Conservation (phyloP, 805 yeast species). For the Kodamaea laetipori region DNA sequence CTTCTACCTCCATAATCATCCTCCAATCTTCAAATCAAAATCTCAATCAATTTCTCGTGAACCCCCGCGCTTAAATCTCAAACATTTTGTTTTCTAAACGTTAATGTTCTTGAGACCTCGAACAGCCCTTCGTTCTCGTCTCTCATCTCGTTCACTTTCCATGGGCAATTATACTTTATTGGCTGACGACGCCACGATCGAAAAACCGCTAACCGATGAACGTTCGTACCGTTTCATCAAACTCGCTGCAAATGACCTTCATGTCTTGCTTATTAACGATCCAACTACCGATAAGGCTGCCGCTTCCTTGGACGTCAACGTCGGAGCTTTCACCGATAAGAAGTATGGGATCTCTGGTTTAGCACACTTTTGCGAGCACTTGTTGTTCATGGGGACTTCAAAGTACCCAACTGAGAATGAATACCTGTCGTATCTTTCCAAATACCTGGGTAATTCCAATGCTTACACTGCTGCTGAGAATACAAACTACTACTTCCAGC, state of each 20-base stretch:
- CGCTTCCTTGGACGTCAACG: constrained; percentile 76
- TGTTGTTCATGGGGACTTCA: constrained; percentile 76
- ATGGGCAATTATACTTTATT: constrained; percentile 18
- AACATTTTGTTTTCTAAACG: too few species aligned
- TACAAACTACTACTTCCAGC: constrained; percentile 89
- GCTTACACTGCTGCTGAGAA: constrained; percentile 90
- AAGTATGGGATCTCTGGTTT: constrained; percentile 61
- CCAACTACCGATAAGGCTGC: constrained; percentile 73
- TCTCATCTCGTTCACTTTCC: background rate
- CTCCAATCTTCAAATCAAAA: too few species aligned
- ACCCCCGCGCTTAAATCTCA: too few species aligned
- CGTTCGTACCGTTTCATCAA: constrained; percentile 69
- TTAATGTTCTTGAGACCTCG: too few species aligned
- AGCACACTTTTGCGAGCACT: constrained; percentile 71
- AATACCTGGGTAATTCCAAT: constrained; percentile 86
- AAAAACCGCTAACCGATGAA: constrained; percentile 65
- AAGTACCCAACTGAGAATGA: constrained; percentile 78
- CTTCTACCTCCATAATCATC: too few species aligned
- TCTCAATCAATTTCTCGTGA: too few species aligned
- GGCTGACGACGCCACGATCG: constrained; percentile 34
- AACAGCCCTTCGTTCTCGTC: too few species aligned
- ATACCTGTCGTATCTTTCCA: constrained; percentile 69
- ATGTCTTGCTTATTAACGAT: constrained; percentile 66
- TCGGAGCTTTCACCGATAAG: constrained; percentile 75
- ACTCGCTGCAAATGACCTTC: constrained; percentile 54